phyloP scores from a whole-genome alignment of 1,284 basidiomycete species.

The Ceratobasidium sp. region DNA sequence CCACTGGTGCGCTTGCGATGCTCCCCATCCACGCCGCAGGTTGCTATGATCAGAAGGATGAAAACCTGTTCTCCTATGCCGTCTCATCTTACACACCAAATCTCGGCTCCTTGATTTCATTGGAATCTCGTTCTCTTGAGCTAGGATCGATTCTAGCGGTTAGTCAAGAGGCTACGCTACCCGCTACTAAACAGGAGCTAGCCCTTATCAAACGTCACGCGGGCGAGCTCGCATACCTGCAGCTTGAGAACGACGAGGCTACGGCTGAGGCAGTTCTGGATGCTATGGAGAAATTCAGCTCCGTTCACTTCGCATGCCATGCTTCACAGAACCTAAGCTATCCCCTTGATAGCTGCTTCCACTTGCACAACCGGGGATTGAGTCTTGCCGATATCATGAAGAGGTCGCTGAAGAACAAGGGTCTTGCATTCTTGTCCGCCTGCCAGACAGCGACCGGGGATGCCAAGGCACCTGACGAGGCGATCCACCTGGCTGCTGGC shows the following conservation, averaged over 20 bases:
- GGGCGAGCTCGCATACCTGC: not conserved
- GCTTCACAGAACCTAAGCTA: not conserved
- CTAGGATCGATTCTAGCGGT: conserved; percentile 6
- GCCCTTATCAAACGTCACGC: not conserved
- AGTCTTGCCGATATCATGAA: not conserved
- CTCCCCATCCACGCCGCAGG: conserved; percentile 55
- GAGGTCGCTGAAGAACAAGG: conserved; percentile 24
- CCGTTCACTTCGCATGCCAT: conserved; percentile 33
- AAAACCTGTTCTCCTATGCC: conserved; percentile 49
- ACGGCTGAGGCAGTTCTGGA: conserved; percentile 5
- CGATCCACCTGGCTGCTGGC: conserved; percentile 40
- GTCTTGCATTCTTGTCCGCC: conserved; percentile 43
- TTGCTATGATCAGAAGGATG: conserved; percentile 32
- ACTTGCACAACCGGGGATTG: conserved; percentile 24
- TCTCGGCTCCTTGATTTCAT: conserved; percentile 35
- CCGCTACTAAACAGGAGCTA: conserved; percentile 8
- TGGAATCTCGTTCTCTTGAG: not conserved
- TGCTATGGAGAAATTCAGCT: conserved; percentile 17
- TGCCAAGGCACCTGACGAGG: conserved; percentile 26
- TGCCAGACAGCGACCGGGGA: conserved; percentile 40
- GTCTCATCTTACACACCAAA: conserved; percentile 54
- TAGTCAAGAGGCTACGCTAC: conserved; percentile 10
- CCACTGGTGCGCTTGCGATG: conserved; percentile 48
- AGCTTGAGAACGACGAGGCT: not conserved
- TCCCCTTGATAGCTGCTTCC: conserved; percentile 7